phyloP scores from a whole-genome alignment of 345 rosid genomes.

The Salix viminalis region DNA sequence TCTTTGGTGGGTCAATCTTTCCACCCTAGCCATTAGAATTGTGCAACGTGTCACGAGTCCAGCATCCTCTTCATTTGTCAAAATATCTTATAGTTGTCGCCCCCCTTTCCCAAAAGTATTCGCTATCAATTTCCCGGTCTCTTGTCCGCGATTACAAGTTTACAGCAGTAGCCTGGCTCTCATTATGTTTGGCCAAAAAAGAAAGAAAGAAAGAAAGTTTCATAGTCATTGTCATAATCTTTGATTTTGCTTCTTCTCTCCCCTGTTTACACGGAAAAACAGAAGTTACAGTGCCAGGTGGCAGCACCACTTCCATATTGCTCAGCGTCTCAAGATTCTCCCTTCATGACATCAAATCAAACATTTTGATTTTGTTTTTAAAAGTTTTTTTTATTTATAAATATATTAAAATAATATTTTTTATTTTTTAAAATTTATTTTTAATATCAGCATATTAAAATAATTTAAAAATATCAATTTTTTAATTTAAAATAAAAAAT shows the following conservation, averaged over 20 bases:
- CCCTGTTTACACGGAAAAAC: background rate
- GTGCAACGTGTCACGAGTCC: background rate
- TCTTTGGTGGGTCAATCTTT: slow-evolving; percentile 4
- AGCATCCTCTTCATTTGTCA: background rate
- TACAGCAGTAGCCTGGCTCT: background rate
- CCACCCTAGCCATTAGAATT: background rate
- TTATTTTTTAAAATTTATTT: too few relatives aligned
- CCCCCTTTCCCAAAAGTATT: background rate
- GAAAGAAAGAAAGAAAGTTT: too few relatives aligned
- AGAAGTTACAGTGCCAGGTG: background rate
- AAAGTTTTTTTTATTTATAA: too few relatives aligned
- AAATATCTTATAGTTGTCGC: background rate
- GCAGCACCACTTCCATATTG: background rate
- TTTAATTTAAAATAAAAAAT: too few relatives aligned
- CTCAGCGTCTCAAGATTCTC: too few relatives aligned
- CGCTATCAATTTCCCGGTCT: background rate
- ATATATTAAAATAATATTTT: too few relatives aligned
- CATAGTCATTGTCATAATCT: too few relatives aligned
- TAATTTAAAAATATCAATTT: too few relatives aligned
- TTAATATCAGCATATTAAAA: too few relatives aligned
- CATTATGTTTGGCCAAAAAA: background rate
- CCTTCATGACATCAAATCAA: too few relatives aligned
- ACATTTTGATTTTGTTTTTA: too few relatives aligned
- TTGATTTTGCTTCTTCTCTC: background rate
- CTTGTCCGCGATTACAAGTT: background rate